These are phyloP conservation scores for Tricholoma flavovirens DNA, from an alignment of 768 basidiomycete species.

Conservation along the genomic window DNA sequence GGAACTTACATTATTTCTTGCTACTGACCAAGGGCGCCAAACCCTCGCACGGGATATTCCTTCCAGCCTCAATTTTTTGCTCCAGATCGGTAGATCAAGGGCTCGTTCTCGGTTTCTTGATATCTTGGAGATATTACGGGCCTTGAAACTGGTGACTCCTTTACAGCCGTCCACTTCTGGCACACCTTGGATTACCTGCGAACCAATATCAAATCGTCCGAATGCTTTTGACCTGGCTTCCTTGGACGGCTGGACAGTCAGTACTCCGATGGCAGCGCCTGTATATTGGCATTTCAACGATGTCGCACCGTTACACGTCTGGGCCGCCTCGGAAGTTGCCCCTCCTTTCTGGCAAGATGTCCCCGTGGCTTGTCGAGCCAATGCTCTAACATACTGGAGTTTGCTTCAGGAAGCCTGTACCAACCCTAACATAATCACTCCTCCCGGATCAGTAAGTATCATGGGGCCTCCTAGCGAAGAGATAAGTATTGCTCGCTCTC, in stretches of 20 bases:
- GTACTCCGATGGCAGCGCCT: slow-evolving; percentile 44
- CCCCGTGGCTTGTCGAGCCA: slow-evolving; percentile 30
- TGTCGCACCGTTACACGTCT: slow-evolving; percentile 52
- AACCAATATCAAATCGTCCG: slow-evolving; percentile 37
- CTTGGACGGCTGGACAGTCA: slow-evolving; percentile 38
- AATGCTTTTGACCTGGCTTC: slow-evolving; percentile 40
- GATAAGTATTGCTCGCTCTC: slow-evolving; percentile 35
- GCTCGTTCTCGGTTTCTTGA: slow-evolving; percentile 58
- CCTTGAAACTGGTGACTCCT: slow-evolving; percentile 56
- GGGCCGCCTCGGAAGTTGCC: slow-evolving; percentile 45
- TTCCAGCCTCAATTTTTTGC: slow-evolving; percentile 36
- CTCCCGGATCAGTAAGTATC: slow-evolving; percentile 12
- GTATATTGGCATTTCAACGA: slow-evolving; percentile 59
- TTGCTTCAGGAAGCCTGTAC: slow-evolving; percentile 44
- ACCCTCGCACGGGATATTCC: slow-evolving; percentile 53
- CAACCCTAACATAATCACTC: slow-evolving; percentile 24
- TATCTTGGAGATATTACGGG: slow-evolving; percentile 51
- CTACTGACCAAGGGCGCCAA: slow-evolving; percentile 39
- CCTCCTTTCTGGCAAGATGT: slow-evolving; percentile 53
- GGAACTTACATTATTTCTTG: slow-evolving; percentile 48
- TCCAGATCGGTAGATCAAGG: slow-evolving; percentile 56
- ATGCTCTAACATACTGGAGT: slow-evolving; percentile 52
- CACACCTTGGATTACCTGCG: slow-evolving; percentile 41
- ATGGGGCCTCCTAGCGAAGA: slow-evolving; percentile 21
- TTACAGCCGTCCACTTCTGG: slow-evolving; percentile 39